These are phyloP conservation scores for Huntiella savannae DNA, from an alignment of 2,329 filamentous ascomycete genomes.

Conservation along the genomic window DNA sequence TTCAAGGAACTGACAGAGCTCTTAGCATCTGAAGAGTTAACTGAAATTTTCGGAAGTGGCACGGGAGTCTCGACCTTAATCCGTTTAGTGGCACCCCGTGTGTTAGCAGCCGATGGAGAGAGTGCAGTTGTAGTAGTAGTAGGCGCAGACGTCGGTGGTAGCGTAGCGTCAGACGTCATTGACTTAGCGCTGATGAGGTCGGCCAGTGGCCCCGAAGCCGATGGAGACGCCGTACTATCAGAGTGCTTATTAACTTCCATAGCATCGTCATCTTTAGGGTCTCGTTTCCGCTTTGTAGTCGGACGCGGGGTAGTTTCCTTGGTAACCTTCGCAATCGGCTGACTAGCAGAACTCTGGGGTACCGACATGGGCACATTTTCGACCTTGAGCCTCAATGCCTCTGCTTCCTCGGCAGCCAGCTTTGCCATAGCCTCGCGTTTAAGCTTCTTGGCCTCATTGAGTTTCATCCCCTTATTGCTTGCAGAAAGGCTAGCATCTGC, in stretches of 20 bases:
- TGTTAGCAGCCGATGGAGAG: too few species aligned
- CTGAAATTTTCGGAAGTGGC: constrained; percentile 24
- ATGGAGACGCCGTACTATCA: too few species aligned
- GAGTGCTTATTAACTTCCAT: neutral
- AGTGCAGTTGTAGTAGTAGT: constrained; percentile 19
- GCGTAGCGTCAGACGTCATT: neutral
- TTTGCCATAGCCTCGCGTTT: constrained; percentile 47
- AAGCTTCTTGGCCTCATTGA: constrained; percentile 59
- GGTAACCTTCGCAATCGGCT: neutral
- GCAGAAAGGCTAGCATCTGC: constrained; percentile 40
- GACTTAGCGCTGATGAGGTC: too few species aligned
- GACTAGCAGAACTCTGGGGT: neutral
- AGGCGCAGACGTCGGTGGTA: constrained; percentile 3
- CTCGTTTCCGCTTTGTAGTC: constrained; percentile 5
- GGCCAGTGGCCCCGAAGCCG: too few species aligned
- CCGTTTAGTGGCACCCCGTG: constrained; percentile 21
- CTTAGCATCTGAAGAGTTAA: constrained; percentile 13
- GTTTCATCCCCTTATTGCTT: constrained; percentile 56
- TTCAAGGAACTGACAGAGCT: too few species aligned
- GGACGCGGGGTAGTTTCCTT: neutral
- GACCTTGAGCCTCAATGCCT: constrained; percentile 36
- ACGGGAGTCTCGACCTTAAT: constrained; percentile 39
- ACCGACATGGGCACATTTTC: constrained; percentile 25
- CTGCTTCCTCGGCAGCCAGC: constrained; percentile 42
- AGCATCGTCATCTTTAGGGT: constrained; percentile 5